Evolutionary conservation across 1,139 yeast species (phyloP).

Genomic region (Geotrichum cucujoidarum): DNA sequence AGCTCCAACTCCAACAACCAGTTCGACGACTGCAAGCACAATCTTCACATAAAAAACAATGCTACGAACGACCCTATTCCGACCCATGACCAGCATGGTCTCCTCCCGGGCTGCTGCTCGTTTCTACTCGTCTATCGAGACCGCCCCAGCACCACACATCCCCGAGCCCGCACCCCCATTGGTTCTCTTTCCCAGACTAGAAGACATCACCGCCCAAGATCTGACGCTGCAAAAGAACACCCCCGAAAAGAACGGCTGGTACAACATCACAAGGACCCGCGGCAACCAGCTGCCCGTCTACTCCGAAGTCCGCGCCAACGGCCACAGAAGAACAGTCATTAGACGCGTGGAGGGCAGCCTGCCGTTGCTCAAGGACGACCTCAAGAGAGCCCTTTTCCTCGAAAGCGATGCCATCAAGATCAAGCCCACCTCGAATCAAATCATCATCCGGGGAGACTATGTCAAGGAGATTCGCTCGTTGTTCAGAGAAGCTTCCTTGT

Average conservation of each 20-base stretch:
- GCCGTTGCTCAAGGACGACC: constrained; percentile 32
- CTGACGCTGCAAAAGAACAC: constrained; percentile 7
- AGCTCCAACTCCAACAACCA: too few species aligned
- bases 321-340: constrained; percentile 35
- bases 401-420: constrained; percentile 32
- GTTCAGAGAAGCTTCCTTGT: constrained; percentile 6
- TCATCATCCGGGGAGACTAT: constrained; percentile 34
- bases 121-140: constrained; percentile 5
- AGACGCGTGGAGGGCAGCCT: constrained; percentile 34
- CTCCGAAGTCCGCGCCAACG: constrained; percentile 33
- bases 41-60: constrained; percentile 1
- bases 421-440: constrained; percentile 33
- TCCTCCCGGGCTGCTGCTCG: neutral
- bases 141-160: constrained; percentile 11
- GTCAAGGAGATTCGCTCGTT: constrained; percentile 18
- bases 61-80: constrained; percentile 7
- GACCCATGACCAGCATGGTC: neutral
- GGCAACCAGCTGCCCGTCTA: constrained; percentile 37
- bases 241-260: constrained; percentile 27
- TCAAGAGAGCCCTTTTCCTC: constrained; percentile 27
- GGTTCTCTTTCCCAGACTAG: constrained; percentile 17
- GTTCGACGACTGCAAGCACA: too few species aligned
- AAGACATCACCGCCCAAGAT: constrained; percentile 12
- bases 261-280: constrained; percentile 31
- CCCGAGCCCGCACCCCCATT: constrained; percentile 14